phyloP scores from a whole-genome alignment of 2,329 filamentous ascomycete genomes.

The Arachnomyces sp. region DNA sequence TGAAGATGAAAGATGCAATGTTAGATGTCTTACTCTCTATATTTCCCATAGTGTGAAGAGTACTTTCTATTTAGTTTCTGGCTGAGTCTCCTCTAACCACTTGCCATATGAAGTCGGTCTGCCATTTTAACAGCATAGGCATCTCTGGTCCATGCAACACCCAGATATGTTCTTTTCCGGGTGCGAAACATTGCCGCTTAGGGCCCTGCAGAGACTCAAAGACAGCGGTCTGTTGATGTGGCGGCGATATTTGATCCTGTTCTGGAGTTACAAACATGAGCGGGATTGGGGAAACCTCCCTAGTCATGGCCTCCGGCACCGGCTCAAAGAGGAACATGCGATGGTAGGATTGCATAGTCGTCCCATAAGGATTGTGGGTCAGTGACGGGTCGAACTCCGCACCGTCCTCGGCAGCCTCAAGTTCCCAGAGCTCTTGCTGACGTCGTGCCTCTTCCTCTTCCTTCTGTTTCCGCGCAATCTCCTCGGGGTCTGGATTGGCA shows the following conservation, averaged over 20 bases:
- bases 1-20: too few relatives aligned
- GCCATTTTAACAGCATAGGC: conserved; percentile 12
- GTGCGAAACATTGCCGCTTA: conserved; percentile 17
- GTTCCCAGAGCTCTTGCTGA: conserved; percentile 1
- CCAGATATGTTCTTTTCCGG: conserved; percentile 20
- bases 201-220: conserved; percentile 15
- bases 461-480: conserved; percentile 12
- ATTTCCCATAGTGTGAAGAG: too few relatives aligned
- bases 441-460: conserved; percentile 5
- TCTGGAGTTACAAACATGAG: conserved; percentile 22
- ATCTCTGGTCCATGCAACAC: conserved; percentile 18
- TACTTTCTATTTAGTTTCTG: background rate
- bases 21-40: too few relatives aligned
- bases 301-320: conserved; percentile 12
- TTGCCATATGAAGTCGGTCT: conserved; percentile 13
- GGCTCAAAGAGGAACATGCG: conserved; percentile 17
- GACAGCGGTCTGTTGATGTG: conserved; percentile 15
- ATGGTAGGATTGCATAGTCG: conserved; percentile 24
- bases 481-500: conserved; percentile 11
- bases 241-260: conserved; percentile 16
- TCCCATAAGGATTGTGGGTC: conserved; percentile 14
- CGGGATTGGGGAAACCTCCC: conserved; percentile 15
- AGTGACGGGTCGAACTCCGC: background rate
- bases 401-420: conserved; percentile 2
- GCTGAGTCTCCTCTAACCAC: background rate